phyloP scores from a whole-genome alignment of 1,284 basidiomycete genomes.

The Cutaneotrichosporon sp. region DNA sequence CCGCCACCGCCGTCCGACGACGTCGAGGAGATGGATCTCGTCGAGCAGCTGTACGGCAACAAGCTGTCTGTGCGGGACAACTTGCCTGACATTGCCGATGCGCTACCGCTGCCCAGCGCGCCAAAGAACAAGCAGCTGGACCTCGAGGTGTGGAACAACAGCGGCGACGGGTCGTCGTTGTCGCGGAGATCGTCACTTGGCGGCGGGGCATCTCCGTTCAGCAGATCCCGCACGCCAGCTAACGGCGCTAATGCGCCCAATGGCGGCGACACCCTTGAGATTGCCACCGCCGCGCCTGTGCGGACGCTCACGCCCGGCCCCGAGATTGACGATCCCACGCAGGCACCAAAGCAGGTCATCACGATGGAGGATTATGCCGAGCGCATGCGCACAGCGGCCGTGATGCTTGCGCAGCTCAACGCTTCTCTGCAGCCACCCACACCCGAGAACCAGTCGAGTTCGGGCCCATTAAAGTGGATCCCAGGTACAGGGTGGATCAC shows the following conservation, averaged over 20 bases:
- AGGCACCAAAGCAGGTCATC: slow-evolving; percentile 40
- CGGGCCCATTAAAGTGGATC: slow-evolving; percentile 56
- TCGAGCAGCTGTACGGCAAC: slow-evolving; percentile 83
- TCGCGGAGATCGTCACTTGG: slow-evolving; percentile 22
- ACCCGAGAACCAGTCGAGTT: slow-evolving; percentile 38
- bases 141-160: slow-evolving; percentile 63
- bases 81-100: slow-evolving; percentile 68
- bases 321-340: slow-evolving; percentile 1
- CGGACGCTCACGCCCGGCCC: slow-evolving; percentile 5
- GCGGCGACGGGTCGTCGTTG: slow-evolving; percentile 13
- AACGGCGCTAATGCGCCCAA: background rate
- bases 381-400: slow-evolving; percentile 94
- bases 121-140: slow-evolving; percentile 86
- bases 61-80: slow-evolving; percentile 65
- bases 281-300: background rate
- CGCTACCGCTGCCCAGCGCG: slow-evolving; percentile 68
- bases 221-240: background rate
- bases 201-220: slow-evolving; percentile 4
- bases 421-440: slow-evolving; percentile 61
- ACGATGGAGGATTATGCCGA: slow-evolving; percentile 92
- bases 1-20: background rate
- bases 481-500: slow-evolving; percentile 61
- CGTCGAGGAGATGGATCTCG: slow-evolving; percentile 85
- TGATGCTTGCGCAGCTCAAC: slow-evolving; percentile 97
- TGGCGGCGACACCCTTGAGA: background rate